phyloP scores from a whole-genome alignment of 208 protist genomes.

The Porcisia deanei region DNA sequence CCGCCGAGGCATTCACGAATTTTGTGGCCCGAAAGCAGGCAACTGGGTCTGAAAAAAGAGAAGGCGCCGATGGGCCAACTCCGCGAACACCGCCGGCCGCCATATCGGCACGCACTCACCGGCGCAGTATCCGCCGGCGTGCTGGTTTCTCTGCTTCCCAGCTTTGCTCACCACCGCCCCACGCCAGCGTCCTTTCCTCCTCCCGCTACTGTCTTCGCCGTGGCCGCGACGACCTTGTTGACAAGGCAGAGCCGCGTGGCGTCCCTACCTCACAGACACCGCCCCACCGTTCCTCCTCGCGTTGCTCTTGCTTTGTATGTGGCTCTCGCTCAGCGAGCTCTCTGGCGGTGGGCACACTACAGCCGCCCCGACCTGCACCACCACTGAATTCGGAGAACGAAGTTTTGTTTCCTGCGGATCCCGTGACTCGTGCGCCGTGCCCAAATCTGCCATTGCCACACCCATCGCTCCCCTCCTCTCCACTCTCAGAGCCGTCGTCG shows the following conservation, averaged over 20 bases:
- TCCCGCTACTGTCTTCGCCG: constrained; percentile 15
- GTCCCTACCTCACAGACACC: too few relatives aligned
- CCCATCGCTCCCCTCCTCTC: neutral
- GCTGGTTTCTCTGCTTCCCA: neutral
- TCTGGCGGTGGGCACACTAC: neutral
- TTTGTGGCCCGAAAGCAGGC: neutral
- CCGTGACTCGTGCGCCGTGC: neutral
- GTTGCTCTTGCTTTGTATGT: constrained; percentile 32
- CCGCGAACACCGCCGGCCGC: neutral
- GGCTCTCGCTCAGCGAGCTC: neutral
- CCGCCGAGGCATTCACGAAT: neutral
- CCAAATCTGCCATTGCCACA: neutral
- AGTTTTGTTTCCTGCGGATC: neutral
- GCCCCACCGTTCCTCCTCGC: neutral
- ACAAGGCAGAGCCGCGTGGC: neutral
- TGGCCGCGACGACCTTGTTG: neutral
- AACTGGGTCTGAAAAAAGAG: neutral
- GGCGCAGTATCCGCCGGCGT: neutral
- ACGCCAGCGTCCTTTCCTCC: constrained; percentile 8
- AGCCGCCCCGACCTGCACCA: neutral
- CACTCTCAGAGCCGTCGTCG: constrained; percentile 7
- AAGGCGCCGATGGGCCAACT: neutral
- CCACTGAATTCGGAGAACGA: neutral
- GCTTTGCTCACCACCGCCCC: neutral
- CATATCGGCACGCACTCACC: neutral